Percentiles rank a stretch among this genome's conserved stretches.
phyloP scores from a whole-genome alignment of 1,284 basidiomycete species.

The Macrocystidia cucumis region DNA sequence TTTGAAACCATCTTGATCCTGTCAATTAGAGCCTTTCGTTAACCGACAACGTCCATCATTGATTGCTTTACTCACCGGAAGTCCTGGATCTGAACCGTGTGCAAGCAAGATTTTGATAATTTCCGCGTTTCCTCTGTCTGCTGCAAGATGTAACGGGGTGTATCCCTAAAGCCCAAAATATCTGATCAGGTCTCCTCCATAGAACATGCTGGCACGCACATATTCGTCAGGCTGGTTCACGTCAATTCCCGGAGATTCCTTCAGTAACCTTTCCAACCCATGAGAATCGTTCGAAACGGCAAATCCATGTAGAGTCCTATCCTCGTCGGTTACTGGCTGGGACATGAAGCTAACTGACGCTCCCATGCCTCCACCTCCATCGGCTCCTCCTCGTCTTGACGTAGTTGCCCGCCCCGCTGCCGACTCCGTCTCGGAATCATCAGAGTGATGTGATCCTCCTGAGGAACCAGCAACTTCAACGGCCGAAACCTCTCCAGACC shows the following conservation, averaged over 20 bases:
- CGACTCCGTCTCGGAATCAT: slow-evolving; percentile 15
- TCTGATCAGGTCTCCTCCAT: slow-evolving; percentile 5
- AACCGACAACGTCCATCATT: not conserved
- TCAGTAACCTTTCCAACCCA: slow-evolving; percentile 40
- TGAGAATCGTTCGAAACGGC: slow-evolving; percentile 50
- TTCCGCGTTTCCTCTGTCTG: slow-evolving; percentile 65
- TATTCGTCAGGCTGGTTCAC: slow-evolving; percentile 42
- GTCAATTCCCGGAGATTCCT: slow-evolving; percentile 26
- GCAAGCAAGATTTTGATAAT: slow-evolving; percentile 55
- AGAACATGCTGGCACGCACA: slow-evolving; percentile 34
- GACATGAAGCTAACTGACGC: slow-evolving; percentile 56
- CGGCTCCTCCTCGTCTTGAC: slow-evolving; percentile 21
- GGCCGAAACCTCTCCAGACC: slow-evolving; percentile 35
- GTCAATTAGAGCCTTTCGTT: slow-evolving; percentile 6
- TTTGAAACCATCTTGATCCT: slow-evolving; percentile 71
- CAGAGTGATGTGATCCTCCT: slow-evolving; percentile 6
- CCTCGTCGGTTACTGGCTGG: slow-evolving; percentile 24
- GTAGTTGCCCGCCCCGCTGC: slow-evolving; percentile 12
- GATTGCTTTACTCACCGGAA: slow-evolving; percentile 40
- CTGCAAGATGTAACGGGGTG: slow-evolving; percentile 79
- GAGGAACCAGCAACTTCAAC: slow-evolving; percentile 8
- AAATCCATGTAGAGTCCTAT: slow-evolving; percentile 51
- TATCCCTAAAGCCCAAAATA: slow-evolving; percentile 52
- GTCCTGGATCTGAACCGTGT: slow-evolving; percentile 52
- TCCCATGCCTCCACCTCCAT: slow-evolving; percentile 45